Evolutionary conservation across 2,329 filamentous ascomycete species (phyloP), one percentile per base, ranked within the genome.

Genomic region (Colletotrichum tofieldiae): DNA sequence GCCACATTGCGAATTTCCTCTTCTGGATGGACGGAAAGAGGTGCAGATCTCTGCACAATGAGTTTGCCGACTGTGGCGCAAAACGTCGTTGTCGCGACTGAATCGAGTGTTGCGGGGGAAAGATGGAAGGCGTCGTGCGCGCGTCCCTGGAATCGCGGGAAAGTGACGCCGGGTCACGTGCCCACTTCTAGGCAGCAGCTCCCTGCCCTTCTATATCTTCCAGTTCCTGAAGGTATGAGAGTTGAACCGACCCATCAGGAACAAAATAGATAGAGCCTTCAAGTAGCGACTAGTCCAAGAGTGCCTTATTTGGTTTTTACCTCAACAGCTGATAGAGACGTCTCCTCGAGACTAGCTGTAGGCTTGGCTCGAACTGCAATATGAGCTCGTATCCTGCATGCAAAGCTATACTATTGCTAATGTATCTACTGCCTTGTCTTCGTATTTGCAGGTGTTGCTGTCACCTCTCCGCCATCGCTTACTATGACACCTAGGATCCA

Each of bases 401-500:
- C 6, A 39, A 39, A 16, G 12, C 26, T 16, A 56, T 32, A 5
- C 20, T 58, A 23, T 43, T 23, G 16, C 35, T 29, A 35, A 2
- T 11, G 11, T 11, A 20, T 23, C 14, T 16, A 56, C 11, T 16
- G 49, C 23, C 56, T 56, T n/a, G 12, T 20, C 23, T 51, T 62
- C 5, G 8, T 37, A 12, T 5, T 35, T 12, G 32, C 23, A 11
- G 20, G 12, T 11, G 23, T 8, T 20, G 0, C 1, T n/a, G 49
- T 12, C 2, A 37, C n/a, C n/a, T 66, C 74, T 2, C 76, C 81
- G 3, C 86, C 86, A 81, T 98, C 96, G 2, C 80, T 80, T 8
- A 98, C 88, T 54, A 98, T 91, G 58, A 97, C 85, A 0, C 94
- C 93, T 49, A 99, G 80, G 66, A 98, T 94, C 91, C 94, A 97